Percentiles rank a stretch among this genome's conserved stretches.
Conservation (phyloP, 441 rosid genomes). For the Pelargonium citronellum region DNA sequence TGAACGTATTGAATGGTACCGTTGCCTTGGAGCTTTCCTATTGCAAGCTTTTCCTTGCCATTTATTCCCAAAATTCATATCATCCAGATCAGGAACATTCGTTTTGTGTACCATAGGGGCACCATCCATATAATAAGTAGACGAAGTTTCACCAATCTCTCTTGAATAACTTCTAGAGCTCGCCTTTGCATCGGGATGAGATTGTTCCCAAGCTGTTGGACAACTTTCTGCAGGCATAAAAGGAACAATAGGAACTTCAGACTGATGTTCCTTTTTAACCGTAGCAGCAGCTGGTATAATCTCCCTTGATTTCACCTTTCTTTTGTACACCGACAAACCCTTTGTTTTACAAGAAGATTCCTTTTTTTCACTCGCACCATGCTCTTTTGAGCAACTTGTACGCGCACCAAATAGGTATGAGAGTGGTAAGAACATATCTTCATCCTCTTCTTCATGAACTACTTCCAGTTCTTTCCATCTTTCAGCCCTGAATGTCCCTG, state of each 20-base stretch:
- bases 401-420: conserved; percentile 31
- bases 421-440: conserved; percentile 47
- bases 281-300: conserved; percentile 16
- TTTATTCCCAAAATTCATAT: conserved; percentile 37
- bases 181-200: conserved; percentile 27
- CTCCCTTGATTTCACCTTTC: conserved; percentile 23
- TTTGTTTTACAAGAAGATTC: conserved; percentile 15
- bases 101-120: conserved; percentile 16
- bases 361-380: conserved; percentile 5
- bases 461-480: conserved; percentile 39
- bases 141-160: conserved; percentile 22
- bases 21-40: conserved; percentile 27
- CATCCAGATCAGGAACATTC: conserved; percentile 37
- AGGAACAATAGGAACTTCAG: conserved; percentile 50
- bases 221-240: conserved; percentile 29
- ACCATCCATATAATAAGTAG: conserved; percentile 26
- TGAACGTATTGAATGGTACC: conserved; percentile 24
- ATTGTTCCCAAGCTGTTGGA: conserved; percentile 28
- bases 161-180: conserved; percentile 14
- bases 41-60: conserved; percentile 32
- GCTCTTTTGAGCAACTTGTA: conserved; percentile 21
- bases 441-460: conserved; percentile 16
- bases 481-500: conserved; percentile 35
- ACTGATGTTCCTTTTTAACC: conserved; percentile 19
- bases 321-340: conserved; percentile 16